phyloP scores from a whole-genome alignment of 1,284 basidiomycete genomes.

The Puccinia hordei region DNA sequence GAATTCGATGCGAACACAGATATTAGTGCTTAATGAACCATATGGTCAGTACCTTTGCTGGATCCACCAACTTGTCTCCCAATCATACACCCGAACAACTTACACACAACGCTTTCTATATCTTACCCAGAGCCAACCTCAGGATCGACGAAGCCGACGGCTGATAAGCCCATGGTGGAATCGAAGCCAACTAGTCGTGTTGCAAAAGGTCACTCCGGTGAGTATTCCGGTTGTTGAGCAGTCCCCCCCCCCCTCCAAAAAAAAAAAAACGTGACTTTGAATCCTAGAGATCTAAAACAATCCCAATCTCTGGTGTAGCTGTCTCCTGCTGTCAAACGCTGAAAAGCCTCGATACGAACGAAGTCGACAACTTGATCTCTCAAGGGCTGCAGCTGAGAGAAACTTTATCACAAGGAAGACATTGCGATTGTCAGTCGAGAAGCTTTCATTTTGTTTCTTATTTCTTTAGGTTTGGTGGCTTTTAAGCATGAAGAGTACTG shows the following conservation, averaged over 20 bases:
- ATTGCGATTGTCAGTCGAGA: not conserved
- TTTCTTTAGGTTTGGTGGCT: not conserved
- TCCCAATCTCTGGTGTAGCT: not conserved
- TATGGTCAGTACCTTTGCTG: not conserved
- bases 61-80: too few relatives aligned
- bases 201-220: not conserved
- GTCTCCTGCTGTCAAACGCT: not conserved
- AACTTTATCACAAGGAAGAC: not conserved
- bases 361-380: not conserved
- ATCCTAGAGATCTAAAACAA: not conserved
- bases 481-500: not conserved
- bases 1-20: not conserved
- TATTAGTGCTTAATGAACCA: conserved; percentile 2
- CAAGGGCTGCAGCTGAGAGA: not conserved
- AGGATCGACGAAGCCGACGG: not conserved
- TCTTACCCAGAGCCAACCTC: not conserved
- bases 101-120: not conserved
- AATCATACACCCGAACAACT: not conserved
- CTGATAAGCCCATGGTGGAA: not conserved
- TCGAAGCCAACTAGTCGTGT: not conserved
- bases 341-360: not conserved
- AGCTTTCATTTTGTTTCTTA: not conserved
- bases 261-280: not conserved
- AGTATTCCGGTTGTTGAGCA: not conserved
- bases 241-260: not conserved